Conservation (phyloP, 2,329 filamentous ascomycete species). For the Trichophyton verrucosum region DNA sequence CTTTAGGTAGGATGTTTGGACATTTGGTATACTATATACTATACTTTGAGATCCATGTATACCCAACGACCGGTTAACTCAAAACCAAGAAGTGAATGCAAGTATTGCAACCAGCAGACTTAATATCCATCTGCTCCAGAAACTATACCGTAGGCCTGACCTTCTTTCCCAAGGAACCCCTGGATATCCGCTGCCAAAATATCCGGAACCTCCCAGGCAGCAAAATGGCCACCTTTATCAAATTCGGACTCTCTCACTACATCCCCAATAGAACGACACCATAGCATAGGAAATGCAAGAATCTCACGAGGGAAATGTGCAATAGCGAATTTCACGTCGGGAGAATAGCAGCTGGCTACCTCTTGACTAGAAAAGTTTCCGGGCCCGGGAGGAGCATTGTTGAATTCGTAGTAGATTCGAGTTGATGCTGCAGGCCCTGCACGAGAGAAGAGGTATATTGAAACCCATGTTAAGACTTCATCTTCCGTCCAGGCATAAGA, state of each 20-base stretch:
- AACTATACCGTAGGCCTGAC: slow-evolving; percentile 26
- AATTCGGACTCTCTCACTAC: slow-evolving; percentile 39
- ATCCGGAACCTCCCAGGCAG: slow-evolving; percentile 40
- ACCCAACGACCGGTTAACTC: background rate
- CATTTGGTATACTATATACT: too few relatives aligned
- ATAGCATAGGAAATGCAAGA: slow-evolving; percentile 37
- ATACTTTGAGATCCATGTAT: too few relatives aligned
- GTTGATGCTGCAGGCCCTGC: slow-evolving; percentile 56
- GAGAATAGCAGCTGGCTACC: slow-evolving; percentile 31
- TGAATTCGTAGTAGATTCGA: slow-evolving; percentile 58
- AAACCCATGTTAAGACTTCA: slow-evolving; percentile 63
- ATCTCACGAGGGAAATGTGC: slow-evolving; percentile 42
- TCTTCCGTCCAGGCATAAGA: slow-evolving; percentile 61
- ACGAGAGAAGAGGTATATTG: slow-evolving; percentile 57
- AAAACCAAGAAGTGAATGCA: background rate
- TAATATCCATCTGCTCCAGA: slow-evolving; percentile 23
- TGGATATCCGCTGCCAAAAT: slow-evolving; percentile 35
- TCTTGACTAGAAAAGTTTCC: slow-evolving; percentile 13
- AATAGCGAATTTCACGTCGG: slow-evolving; percentile 41
- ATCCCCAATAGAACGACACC: slow-evolving; percentile 39
- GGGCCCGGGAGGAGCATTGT: slow-evolving; percentile 30
- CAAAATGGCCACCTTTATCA: slow-evolving; percentile 41
- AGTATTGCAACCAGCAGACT: background rate
- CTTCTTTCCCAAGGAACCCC: slow-evolving; percentile 36
- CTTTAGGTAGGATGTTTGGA: too few relatives aligned